phyloP scores from a whole-genome alignment of 768 basidiomycete genomes.

The Russula sp. region DNA sequence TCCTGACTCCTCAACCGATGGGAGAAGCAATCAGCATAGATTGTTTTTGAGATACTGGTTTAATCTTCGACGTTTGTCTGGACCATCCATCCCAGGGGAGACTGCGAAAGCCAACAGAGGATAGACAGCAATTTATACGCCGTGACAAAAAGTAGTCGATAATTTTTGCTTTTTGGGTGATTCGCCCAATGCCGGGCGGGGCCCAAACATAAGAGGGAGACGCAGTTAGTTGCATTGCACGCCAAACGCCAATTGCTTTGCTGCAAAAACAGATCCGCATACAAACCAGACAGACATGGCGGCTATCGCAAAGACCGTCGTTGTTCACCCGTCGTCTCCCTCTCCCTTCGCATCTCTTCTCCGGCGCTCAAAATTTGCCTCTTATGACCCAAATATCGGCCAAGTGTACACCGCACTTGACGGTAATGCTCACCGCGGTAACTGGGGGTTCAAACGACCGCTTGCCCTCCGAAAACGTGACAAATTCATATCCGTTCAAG shows the following conservation, averaged over 20 bases:
- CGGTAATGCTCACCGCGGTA: constrained; percentile 65
- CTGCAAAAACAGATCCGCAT: no score
- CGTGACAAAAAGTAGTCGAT: constrained; percentile 34
- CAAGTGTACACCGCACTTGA: constrained; percentile 71
- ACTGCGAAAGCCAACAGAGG: constrained; percentile 39
- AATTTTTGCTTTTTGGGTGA: not conserved
- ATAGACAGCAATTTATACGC: constrained; percentile 79
- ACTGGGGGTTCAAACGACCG: constrained; percentile 84
- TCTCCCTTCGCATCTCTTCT: constrained; percentile 74
- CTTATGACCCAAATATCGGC: constrained; percentile 66
- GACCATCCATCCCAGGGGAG: constrained; percentile 57
- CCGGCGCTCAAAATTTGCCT: constrained; percentile 74
- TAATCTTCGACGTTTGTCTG: constrained; percentile 85
- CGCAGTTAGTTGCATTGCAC: no score
- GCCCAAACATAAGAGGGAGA: not conserved
- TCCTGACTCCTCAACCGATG: constrained; percentile 84
- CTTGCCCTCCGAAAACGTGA: constrained; percentile 58
- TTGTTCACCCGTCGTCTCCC: constrained; percentile 31
- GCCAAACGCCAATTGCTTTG: not conserved
- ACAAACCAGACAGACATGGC: constrained; percentile 2
- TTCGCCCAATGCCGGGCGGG: constrained; percentile 9
- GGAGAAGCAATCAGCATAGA: constrained; percentile 88
- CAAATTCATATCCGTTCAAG: constrained; percentile 56
- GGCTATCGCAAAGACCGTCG: constrained; percentile 9
- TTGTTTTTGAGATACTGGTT: constrained; percentile 75